phyloP scores from a whole-genome alignment of 345 rosid species.

The Aurinia saxatilis region DNA sequence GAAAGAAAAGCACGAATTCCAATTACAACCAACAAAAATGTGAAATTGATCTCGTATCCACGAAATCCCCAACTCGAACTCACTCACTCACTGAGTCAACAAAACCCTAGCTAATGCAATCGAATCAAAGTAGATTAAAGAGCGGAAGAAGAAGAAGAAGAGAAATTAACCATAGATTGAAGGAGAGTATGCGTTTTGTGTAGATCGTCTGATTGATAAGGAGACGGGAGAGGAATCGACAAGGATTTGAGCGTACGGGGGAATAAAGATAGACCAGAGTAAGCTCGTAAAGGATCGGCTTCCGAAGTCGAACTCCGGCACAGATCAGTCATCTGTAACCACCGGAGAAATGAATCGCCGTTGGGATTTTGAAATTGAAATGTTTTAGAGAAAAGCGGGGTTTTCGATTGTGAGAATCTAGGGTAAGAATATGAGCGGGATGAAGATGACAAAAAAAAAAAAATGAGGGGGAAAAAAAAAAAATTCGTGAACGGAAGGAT shows the following conservation, averaged over 20 bases:
- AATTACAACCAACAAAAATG: not conserved
- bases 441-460: not conserved
- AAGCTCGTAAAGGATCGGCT: slow-evolving; percentile 49
- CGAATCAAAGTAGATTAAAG: not conserved
- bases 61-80: not conserved
- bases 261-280: slow-evolving; percentile 55
- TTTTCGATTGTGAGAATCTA: not conserved
- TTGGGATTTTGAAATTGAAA: slow-evolving; percentile 7
- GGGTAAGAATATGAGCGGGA: not conserved
- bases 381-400: slow-evolving; percentile 4
- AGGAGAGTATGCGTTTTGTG: slow-evolving; percentile 46
- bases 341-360: slow-evolving; percentile 2
- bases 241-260: slow-evolving; percentile 48
- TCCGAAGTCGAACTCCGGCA: slow-evolving; percentile 1
- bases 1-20: not conserved
- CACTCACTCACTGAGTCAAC: not conserved
- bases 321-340: slow-evolving; percentile 10
- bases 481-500: slow-evolving; percentile 46
- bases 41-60: not conserved
- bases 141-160: too few relatives aligned
- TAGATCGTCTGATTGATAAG: slow-evolving; percentile 35
- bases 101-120: slow-evolving; percentile 5
- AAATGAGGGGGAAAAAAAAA: too few relatives aligned
- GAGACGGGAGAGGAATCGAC: slow-evolving; percentile 28
- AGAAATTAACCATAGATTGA: slow-evolving; percentile 44